A percentile compares a stretch with the other conserved stretches of the same genome.
Evolutionary conservation across 495 filamentous ascomycete species (phyloP).

Genomic region (Neurospora tetrasperma): DNA sequence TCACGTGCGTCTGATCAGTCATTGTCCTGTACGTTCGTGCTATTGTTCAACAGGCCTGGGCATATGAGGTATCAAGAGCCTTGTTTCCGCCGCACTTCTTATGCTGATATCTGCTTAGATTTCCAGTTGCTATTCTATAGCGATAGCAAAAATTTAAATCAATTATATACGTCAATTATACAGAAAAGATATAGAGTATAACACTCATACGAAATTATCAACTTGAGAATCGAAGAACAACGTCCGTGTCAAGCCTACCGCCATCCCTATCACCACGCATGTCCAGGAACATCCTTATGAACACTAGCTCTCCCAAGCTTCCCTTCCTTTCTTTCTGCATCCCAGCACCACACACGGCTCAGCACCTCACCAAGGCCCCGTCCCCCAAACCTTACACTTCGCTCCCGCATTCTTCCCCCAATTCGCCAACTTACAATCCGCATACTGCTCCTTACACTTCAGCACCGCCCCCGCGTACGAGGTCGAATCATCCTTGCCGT

Average conservation of each 20-base stretch:
- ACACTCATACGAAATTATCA: background rate
- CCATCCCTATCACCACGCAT: background rate
- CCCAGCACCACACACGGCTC: background rate
- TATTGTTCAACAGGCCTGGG: background rate
- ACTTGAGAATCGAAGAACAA: background rate
- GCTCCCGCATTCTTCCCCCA: constrained; percentile 3
- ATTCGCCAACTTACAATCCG: constrained; percentile 4
- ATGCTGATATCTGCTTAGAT: background rate
- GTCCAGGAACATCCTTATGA: background rate
- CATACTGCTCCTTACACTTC: constrained; percentile 11
- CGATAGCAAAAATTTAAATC: background rate
- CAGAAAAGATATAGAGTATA: background rate
- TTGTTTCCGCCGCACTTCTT: background rate
- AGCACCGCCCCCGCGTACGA: background rate
- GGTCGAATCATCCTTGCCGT: constrained; percentile 11
- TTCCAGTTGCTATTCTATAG: background rate
- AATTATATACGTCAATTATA: background rate
- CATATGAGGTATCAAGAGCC: background rate
- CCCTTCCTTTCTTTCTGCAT: background rate
- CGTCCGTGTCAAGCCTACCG: background rate
- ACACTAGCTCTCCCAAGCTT: background rate
- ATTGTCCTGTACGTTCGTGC: background rate
- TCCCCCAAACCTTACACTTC: constrained; percentile 16
- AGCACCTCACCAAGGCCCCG: background rate
- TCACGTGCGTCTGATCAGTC: background rate